Conservation (phyloP, 768 basidiomycete genomes). For the Melanogaster broomeanus region DNA sequence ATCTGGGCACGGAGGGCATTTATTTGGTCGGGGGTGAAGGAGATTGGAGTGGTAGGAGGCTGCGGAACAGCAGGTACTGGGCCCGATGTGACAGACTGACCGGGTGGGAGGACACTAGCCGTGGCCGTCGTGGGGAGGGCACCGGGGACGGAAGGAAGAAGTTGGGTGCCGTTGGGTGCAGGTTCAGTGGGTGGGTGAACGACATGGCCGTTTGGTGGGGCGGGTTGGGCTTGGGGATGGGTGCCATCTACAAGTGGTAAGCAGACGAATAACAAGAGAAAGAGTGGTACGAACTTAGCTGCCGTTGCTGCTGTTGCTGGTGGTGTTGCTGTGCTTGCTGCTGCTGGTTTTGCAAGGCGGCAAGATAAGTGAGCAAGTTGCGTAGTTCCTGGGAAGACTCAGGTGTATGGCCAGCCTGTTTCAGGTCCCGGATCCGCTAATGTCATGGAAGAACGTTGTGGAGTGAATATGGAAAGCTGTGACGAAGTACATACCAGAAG, state of each 20-base stretch:
- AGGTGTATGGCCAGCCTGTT: constrained; percentile 44
- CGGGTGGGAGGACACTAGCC: constrained; percentile 33
- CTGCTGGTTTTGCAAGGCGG: constrained; percentile 28
- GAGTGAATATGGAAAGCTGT: neutral
- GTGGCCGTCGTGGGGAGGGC: constrained; percentile 34
- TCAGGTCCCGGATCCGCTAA: constrained; percentile 48
- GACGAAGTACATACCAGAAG: constrained; percentile 11
- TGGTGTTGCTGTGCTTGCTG: constrained; percentile 26
- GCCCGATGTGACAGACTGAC: constrained; percentile 46
- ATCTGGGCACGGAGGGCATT: constrained; percentile 79
- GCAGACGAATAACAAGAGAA: neutral
- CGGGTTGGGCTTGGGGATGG: constrained; percentile 32
- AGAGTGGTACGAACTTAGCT: constrained; percentile 32
- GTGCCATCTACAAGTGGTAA: constrained; percentile 32
- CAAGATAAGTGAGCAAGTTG: constrained; percentile 40
- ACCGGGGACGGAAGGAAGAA: neutral
- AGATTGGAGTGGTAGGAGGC: constrained; percentile 71
- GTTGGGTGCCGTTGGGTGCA: constrained; percentile 24
- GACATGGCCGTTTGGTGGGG: constrained; percentile 49
- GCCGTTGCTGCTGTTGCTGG: constrained; percentile 27
- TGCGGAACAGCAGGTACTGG: constrained; percentile 51
- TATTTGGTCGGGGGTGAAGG: constrained; percentile 78
- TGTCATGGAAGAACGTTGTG: neutral
- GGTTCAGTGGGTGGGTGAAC: constrained; percentile 25
- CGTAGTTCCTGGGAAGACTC: constrained; percentile 47